Conservation (phyloP, 306 rosid species). For the Adenanthera pavonina region DNA sequence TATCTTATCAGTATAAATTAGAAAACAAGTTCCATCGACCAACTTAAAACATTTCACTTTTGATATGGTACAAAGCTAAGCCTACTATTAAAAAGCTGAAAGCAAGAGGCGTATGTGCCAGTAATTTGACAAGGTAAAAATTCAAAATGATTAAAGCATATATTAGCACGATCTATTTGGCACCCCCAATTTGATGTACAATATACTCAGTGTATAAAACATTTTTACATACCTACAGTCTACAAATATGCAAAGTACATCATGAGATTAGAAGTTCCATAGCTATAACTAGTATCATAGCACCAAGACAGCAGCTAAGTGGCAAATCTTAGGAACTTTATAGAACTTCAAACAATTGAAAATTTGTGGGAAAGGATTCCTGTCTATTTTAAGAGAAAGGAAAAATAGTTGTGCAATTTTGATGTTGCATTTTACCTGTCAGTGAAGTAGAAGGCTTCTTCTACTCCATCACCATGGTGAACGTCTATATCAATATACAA, state of each 20-base stretch:
- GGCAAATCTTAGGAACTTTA: not conserved
- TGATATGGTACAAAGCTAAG: not conserved
- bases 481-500: slow-evolving; percentile 95
- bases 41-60: slow-evolving; percentile 18
- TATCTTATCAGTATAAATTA: not conserved
- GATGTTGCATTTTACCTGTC: slow-evolving; percentile 64
- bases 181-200: not conserved
- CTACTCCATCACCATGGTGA: slow-evolving; percentile 99
- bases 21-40: slow-evolving; percentile 31
- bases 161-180: not conserved
- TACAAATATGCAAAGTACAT: slow-evolving; percentile 17
- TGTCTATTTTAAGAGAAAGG: not conserved
- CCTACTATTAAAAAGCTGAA: not conserved
- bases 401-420: not conserved
- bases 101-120: not conserved
- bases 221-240: not conserved
- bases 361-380: not conserved
- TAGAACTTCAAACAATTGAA: not conserved
- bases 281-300: slow-evolving; percentile 7
- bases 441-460: slow-evolving; percentile 97
- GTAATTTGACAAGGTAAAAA: slow-evolving; percentile 1
- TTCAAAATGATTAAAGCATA: not conserved
- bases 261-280: slow-evolving; percentile 12
- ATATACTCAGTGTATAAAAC: not conserved
- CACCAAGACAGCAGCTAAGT: slow-evolving; percentile 18